phyloP scores from a whole-genome alignment of 2,329 filamentous ascomycete genomes.

The Mycocentrospora acerina region DNA sequence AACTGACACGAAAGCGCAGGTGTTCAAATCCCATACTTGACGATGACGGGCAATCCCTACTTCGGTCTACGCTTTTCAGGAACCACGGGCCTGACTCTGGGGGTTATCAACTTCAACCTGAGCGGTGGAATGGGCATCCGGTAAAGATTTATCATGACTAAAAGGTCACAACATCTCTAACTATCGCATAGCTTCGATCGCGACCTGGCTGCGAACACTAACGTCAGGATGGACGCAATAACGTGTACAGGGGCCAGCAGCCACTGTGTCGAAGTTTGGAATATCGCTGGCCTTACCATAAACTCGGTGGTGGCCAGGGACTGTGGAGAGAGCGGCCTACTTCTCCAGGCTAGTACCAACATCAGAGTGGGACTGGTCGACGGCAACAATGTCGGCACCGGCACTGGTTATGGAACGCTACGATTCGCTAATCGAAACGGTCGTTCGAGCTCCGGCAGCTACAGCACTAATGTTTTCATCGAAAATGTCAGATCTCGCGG shows the following conservation, averaged over 20 bases:
- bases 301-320: conserved; percentile 55
- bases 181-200: too few relatives aligned
- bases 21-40: conserved; percentile 59
- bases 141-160: too few relatives aligned
- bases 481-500: conserved; percentile 58
- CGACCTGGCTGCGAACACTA: conserved; percentile 54
- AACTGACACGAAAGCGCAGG: too few relatives aligned
- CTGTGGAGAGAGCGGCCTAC: conserved; percentile 59
- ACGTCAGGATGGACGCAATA: conserved; percentile 57
- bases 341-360: conserved; percentile 57
- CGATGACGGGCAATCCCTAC: conserved; percentile 60
- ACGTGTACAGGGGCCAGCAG: conserved; percentile 55
- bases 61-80: conserved; percentile 60
- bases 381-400: conserved; percentile 55
- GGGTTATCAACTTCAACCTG: conserved; percentile 58
- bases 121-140: conserved; percentile 58
- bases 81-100: conserved; percentile 51
- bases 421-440: conserved; percentile 61
- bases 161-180: too few relatives aligned
- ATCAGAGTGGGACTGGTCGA: conserved; percentile 57
- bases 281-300: conserved; percentile 58
- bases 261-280: conserved; percentile 62
- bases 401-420: conserved; percentile 58
- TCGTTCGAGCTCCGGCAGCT: conserved; percentile 50
- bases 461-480: conserved; percentile 56